Evolutionary conservation across 768 basidiomycete species (phyloP).

Genomic region (Hortiboletus flavorubellus): DNA sequence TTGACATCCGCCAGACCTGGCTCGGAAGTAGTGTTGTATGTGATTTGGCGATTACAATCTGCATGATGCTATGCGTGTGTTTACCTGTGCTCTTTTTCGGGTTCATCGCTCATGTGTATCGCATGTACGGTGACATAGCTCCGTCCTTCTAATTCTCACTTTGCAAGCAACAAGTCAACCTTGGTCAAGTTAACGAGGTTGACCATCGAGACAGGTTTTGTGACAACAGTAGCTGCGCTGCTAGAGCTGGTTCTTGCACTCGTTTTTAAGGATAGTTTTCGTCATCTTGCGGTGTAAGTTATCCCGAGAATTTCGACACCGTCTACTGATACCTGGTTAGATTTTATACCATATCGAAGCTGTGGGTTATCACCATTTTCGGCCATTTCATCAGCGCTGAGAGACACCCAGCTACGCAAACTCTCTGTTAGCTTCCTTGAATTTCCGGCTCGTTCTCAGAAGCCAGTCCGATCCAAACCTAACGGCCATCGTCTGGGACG

Average conservation of each 20-base stretch:
- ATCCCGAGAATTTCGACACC: too few species aligned
- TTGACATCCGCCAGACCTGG: constrained; percentile 13
- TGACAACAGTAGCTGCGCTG: constrained; percentile 18
- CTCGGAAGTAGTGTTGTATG: constrained; percentile 19
- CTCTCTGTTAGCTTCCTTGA: constrained; percentile 15
- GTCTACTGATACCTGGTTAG: neutral
- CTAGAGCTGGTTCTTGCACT: constrained; percentile 16
- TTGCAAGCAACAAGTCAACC: neutral
- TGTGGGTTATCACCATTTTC: neutral
- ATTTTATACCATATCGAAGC: constrained; percentile 14
- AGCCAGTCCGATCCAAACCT: neutral
- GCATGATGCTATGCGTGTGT: constrained; percentile 16
- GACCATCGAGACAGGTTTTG: constrained; percentile 24
- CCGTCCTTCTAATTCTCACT: constrained; percentile 5
- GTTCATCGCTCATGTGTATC: neutral
- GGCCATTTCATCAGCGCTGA: neutral
- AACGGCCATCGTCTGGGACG: constrained; percentile 6
- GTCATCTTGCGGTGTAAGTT: constrained; percentile 21
- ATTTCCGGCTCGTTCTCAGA: constrained; percentile 12
- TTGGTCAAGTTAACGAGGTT: constrained; percentile 16
- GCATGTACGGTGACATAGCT: constrained; percentile 11
- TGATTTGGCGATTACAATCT: constrained; percentile 20
- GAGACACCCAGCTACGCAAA: constrained; percentile 14
- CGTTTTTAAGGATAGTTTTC: neutral
- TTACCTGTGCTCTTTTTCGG: neutral